These are phyloP conservation scores for Paracoccidioides brasiliensis DNA, from an alignment of 2,329 filamentous ascomycete genomes.

Conservation along the genomic window DNA sequence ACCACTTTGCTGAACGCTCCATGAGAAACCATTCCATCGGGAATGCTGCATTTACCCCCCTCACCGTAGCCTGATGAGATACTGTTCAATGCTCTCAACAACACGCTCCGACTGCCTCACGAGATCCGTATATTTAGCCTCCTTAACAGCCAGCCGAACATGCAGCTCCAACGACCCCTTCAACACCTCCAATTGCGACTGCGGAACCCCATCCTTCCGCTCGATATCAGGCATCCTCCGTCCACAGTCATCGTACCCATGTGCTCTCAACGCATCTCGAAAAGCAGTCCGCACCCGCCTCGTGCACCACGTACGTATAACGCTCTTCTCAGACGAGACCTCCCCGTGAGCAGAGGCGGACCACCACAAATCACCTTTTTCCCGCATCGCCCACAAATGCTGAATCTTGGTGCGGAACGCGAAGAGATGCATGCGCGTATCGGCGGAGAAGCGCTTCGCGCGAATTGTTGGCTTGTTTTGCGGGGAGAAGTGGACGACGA, in stretches of 20 bases:
- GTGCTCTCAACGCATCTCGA: slow-evolving; percentile 30
- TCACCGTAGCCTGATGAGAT: background rate
- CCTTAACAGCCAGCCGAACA: background rate
- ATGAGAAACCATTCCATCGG: too few relatives aligned
- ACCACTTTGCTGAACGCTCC: background rate
- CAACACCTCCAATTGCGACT: background rate
- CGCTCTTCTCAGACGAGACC: slow-evolving; percentile 24
- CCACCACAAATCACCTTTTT: slow-evolving; percentile 37
- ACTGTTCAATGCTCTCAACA: background rate
- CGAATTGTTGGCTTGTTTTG: background rate
- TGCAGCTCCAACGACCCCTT: background rate
- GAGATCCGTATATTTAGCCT: background rate
- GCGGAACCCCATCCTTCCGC: background rate
- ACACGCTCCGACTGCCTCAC: background rate
- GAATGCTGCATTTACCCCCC: background rate
- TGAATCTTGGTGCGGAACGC: slow-evolving; percentile 26
- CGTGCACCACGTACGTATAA: slow-evolving; percentile 35
- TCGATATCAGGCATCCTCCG: background rate
- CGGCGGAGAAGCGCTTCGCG: background rate
- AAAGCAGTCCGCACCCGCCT: slow-evolving; percentile 36
- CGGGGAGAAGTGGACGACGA: background rate
- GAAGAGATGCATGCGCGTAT: slow-evolving; percentile 14
- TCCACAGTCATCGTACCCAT: slow-evolving; percentile 25
- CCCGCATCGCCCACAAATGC: slow-evolving; percentile 25
- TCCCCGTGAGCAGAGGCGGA: slow-evolving; percentile 21